Evolutionary conservation across 2,329 filamentous ascomycete species (phyloP), one percentile per base, ranked within the genome.

Genomic region (Torrubiellomyces zombiae): DNA sequence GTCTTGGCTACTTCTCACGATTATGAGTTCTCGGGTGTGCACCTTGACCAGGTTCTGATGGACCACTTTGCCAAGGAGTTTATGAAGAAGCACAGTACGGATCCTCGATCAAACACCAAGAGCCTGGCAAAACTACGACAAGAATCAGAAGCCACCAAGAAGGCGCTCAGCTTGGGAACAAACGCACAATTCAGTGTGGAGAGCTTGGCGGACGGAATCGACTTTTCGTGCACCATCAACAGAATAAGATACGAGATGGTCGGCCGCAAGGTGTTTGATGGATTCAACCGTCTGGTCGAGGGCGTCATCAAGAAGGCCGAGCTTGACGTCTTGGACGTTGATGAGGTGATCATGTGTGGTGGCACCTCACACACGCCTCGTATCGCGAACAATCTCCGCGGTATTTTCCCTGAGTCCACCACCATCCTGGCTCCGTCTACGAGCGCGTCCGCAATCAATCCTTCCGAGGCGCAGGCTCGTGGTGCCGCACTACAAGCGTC

Each of bases 31-130:
- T 75, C 80, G 28, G 89, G 89, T 44, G 65, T 71, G 18, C 74
- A 83, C 37, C 65, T 98, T 29, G 89, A 98, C 59, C 69, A 89
- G 50, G 77, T 86, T 24, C 66, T 98, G 30, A 79, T 93, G 49
- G 86, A 98, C 50, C 76, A 94, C 63, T 94, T 95, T 41, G 79
- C 86, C 40, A 98, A 98, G 66, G 89, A 98, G 56, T 98, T 98
- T 58, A 68, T 89, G 46, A 95, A 98, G 70, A 93, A 92, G 67
- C 71, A 95, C 67, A 76, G 75, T 58, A 70, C 70, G 29, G 89
- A 95, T 52, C 89, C 89, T 13, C 70, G 85, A 39, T 67, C 75
- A 45, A 81, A 89, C 48, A 63, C 75, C 28, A 75, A 75, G 42
- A 77, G 78, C 42, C 58, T 94, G 40, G 85, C 89, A 32, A 98